phyloP scores from a whole-genome alignment of 75 land plant species.

The Selaginella moellendorffii region DNA sequence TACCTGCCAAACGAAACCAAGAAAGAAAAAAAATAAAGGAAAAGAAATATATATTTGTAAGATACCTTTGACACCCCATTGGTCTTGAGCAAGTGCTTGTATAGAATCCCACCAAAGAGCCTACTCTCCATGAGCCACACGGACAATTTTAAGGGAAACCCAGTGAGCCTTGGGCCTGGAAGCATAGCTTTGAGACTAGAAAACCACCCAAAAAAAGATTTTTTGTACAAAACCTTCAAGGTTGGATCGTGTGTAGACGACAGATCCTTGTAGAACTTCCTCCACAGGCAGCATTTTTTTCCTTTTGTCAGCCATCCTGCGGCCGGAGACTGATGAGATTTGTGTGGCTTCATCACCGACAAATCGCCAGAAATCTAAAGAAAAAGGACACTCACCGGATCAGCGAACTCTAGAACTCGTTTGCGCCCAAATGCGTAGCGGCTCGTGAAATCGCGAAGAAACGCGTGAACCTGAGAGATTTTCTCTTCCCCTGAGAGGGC shows the following conservation, averaged over 20 bases:
- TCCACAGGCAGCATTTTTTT: conserved; percentile 21
- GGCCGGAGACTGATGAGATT: too few species aligned
- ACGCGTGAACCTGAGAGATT: too few species aligned
- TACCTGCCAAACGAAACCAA: conserved; percentile 39
- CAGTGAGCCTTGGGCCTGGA: conserved; percentile 70
- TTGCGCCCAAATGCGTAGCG: too few species aligned
- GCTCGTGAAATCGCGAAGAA: too few species aligned
- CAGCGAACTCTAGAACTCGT: too few species aligned
- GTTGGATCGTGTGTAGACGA: background rate
- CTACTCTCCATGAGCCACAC: conserved; percentile 38
- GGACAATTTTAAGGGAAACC: conserved; percentile 43
- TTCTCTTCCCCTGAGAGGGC: too few species aligned
- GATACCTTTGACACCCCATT: conserved; percentile 50
- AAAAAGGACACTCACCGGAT: too few species aligned
- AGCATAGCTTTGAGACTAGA: background rate
- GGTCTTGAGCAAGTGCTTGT: conserved; percentile 33
- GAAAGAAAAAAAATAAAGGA: background rate
- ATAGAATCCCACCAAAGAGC: conserved; percentile 35
- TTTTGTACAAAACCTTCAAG: background rate
- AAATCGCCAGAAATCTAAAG: too few species aligned
- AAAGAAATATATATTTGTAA: background rate
- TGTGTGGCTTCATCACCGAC: too few species aligned
- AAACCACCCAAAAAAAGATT: background rate
- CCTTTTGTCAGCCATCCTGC: too few species aligned
- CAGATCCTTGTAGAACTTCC: conserved; percentile 12